Evolutionary conservation across 345 rosid species (phyloP), one percentile per base, ranked within the genome.

Genomic region (Arabidopsis suecica): DNA sequence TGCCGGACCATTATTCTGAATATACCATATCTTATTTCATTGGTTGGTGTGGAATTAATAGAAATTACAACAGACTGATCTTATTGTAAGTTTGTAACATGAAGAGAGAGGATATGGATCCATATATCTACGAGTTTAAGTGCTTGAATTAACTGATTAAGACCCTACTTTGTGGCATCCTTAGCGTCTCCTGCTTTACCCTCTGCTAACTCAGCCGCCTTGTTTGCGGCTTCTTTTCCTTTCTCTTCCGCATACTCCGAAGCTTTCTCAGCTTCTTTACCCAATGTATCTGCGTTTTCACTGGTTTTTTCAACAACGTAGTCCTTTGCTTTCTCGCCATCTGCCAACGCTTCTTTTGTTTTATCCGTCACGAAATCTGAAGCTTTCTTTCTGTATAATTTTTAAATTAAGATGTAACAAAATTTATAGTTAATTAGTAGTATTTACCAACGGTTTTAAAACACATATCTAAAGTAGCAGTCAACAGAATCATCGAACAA

Each of bases 201-300:
- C 33, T 69, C 74, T 0, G 14, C 65, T 5, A 76, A 62, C 16
- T 69, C 75, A 25, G 79, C 74, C 14, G 25, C 63, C 5, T 53
- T 53, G 56, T 68, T 61, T 23, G 50, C 74, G 5, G 65, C 79
- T 25, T 76, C 80, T 48, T 36, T 62, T 16, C 68, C 86, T 71
- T 82, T 86, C 41, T 81, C 86, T 9, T 68, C 33, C 4, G 76
- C 68, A 9, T 70, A 60, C 12, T 77, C 77, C 5, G 76, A 33
- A 25, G 82, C 71, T 25, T 44, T 79, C 36, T 76, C 74, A 58
- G 80, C 58, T 69, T 51, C 79, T 1, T 51, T 51, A 50, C 0
- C 37, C 14, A 32, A 47, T 0, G 66, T 70, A 2, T 77, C 54
- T 28, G 14, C 34, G 54, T 51, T 70, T 38, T 77, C 80, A 13